Base-by-base conservation (phyloP, 2,329 filamentous ascomycete genomes). In the Aspergillus sp. region DNA sequence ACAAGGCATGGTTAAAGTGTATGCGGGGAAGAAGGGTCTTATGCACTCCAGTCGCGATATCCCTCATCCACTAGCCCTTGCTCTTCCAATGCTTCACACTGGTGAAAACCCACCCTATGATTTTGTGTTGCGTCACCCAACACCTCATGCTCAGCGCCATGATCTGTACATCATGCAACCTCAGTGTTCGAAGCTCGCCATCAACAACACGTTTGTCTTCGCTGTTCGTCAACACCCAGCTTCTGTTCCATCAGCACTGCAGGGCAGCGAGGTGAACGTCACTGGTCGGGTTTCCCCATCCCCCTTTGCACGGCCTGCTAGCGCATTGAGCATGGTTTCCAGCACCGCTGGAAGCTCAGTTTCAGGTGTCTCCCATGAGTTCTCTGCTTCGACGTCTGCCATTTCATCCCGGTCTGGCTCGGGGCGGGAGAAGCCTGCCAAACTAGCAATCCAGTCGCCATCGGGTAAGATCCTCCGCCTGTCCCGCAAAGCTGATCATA, bases 21-120 rank as follows among this genome's bases (percentile, higher is more conserved):
- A 96, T 67, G 91, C 90, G 10, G 93, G 94, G 51, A 93, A 90
- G 67, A 83, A 90, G 53, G 94, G 94, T 0, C 77, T 98, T 47
- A 97, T 97, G 90, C 93, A 97, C 71, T 94, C 88, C 54, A 91
- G 93, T 74, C 93, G 93, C 67, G 88, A 96, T 64, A 96, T 96
- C 47, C 90, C 93, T 6, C 91, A 98, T 63, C 85, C 90, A 2
- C 74, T 98, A 46, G 90, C 91, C 0, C 84, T 97, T 55, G 83
- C 90, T 3, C 72, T 98, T n/a, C 91, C 93, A 1, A 83, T 98
- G 45, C 80, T 89, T 33, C 93, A 98, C 68, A 85, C 83, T 0
- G 93, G 93, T 50, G 86, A 91, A 58, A 98, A 98, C 63, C 93
- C 93, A 3, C 82, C 88, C 0, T 98, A 95, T 67, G 89, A 95